Evolutionary conservation across 1,284 basidiomycete species (phyloP).

Genomic region (Omphalotus olearius): DNA sequence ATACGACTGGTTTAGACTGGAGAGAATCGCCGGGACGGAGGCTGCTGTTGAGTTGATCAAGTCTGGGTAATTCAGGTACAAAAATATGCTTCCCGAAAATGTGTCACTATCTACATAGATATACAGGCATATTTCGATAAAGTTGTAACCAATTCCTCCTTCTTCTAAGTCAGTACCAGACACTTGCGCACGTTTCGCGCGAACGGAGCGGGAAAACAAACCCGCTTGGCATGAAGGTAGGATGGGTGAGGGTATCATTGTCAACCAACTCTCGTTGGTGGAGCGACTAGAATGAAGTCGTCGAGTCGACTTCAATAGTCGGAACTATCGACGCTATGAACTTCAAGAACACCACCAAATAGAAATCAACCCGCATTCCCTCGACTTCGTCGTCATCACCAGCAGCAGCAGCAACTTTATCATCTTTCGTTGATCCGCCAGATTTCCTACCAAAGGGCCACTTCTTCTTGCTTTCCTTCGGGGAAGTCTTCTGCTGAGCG

Average conservation of each 20-base stretch:
- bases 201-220: not conserved
- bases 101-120: not conserved
- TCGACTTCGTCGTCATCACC: conserved; percentile 71
- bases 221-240: not conserved
- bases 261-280: not conserved
- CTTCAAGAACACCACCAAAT: conserved; percentile 95
- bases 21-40: conserved; percentile 72
- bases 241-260: conserved; percentile 5
- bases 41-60: conserved; percentile 43
- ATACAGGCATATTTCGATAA: not conserved
- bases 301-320: conserved; percentile 93
- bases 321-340: conserved; percentile 94
- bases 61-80: not conserved
- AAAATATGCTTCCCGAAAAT: not conserved
- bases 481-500: conserved; percentile 44
- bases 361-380: conserved; percentile 93
- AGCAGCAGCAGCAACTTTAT: conserved; percentile 33
- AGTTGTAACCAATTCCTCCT: not conserved
- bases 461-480: conserved; percentile 70
- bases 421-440: conserved; percentile 49
- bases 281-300: conserved; percentile 65
- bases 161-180: not conserved
- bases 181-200: not conserved
- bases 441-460: conserved; percentile 78
- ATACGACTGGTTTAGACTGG: conserved; percentile 85